phyloP scores from a whole-genome alignment of 1,139 yeast genomes.

The Nadsonia commutata region DNA sequence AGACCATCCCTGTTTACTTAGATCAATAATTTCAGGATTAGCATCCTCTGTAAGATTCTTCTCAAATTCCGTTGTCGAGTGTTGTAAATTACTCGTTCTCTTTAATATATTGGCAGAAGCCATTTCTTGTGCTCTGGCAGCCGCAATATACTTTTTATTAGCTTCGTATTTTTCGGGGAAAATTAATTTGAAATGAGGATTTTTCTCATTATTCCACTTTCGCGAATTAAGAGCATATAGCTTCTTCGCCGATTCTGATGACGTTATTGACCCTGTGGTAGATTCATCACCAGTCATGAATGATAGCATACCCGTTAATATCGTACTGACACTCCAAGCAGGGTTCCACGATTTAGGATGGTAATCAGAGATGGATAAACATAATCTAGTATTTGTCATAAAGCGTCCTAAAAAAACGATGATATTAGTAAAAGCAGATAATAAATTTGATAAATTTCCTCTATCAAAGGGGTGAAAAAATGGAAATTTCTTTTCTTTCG shows the following conservation, averaged over 20 bases:
- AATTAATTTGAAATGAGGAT: neutral
- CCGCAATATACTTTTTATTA: neutral
- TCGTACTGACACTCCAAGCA: slow-evolving; percentile 82
- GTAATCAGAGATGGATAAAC: slow-evolving; percentile 80
- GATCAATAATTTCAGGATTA: too few species aligned
- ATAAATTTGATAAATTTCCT: slow-evolving; percentile 27
- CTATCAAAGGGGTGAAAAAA: slow-evolving; percentile 18
- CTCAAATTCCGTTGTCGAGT: too few species aligned
- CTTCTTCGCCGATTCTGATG: neutral
- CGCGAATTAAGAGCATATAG: neutral
- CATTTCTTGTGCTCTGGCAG: too few species aligned
- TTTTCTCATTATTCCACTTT: neutral
- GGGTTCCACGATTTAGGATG: slow-evolving; percentile 95
- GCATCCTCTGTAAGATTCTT: too few species aligned
- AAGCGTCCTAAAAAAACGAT: slow-evolving; percentile 49
- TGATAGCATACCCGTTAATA: slow-evolving; percentile 66
- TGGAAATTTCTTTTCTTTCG: slow-evolving; percentile 28
- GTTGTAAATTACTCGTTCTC: too few species aligned
- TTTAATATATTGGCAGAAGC: too few species aligned
- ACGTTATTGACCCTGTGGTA: slow-evolving; percentile 15
- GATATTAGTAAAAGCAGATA: too few species aligned
- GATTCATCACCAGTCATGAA: slow-evolving; percentile 41
- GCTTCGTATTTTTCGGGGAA: neutral
- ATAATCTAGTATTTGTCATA: slow-evolving; percentile 61
- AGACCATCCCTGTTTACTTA: neutral